phyloP scores from a whole-genome alignment of 2,329 filamentous ascomycete species.

The Teratosphaeria gauchensis region DNA sequence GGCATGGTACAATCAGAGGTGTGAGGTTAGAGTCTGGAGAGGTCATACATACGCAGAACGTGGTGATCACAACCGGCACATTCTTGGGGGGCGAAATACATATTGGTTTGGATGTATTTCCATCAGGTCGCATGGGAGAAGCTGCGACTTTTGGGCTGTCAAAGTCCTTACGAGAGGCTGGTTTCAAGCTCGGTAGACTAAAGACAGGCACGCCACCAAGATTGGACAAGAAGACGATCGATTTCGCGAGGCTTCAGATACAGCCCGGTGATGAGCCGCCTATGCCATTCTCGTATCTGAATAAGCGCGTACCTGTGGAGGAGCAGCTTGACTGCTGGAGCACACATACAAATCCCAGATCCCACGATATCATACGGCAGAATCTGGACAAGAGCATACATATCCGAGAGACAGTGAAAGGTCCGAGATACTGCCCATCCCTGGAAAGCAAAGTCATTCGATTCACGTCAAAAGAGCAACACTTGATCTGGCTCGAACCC shows the following conservation, averaged over 20 bases:
- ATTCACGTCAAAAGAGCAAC: constrained; percentile 68
- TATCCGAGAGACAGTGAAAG: constrained; percentile 89
- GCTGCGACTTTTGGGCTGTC: constrained; percentile 86
- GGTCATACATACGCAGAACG: constrained; percentile 65
- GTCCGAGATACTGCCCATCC: constrained; percentile 90
- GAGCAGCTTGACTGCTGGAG: constrained; percentile 78
- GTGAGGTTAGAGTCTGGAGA: constrained; percentile 82
- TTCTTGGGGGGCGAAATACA: constrained; percentile 96
- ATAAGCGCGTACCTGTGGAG: constrained; percentile 65
- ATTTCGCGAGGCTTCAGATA: constrained; percentile 60
- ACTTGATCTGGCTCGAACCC: constrained; percentile 94
- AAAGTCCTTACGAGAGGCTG: constrained; percentile 78
- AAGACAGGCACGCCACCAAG: constrained; percentile 95
- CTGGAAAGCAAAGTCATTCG: constrained; percentile 88
- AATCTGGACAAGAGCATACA: constrained; percentile 96
- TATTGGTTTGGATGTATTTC: constrained; percentile 71
- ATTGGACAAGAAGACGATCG: constrained; percentile 70
- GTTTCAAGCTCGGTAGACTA: constrained; percentile 77
- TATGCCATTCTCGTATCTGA: constrained; percentile 83
- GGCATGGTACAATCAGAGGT: constrained; percentile 67
- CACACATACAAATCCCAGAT: constrained; percentile 74
- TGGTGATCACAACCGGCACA: constrained; percentile 92
- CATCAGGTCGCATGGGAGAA: constrained; percentile 87
- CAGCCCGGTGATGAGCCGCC: constrained; percentile 81
- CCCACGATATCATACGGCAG: constrained; percentile 73